Evolutionary conservation across 2,329 filamentous ascomycete genomes (phyloP), one percentile per base, ranked within the genome.

Genomic region (Leptographium procerum): DNA sequence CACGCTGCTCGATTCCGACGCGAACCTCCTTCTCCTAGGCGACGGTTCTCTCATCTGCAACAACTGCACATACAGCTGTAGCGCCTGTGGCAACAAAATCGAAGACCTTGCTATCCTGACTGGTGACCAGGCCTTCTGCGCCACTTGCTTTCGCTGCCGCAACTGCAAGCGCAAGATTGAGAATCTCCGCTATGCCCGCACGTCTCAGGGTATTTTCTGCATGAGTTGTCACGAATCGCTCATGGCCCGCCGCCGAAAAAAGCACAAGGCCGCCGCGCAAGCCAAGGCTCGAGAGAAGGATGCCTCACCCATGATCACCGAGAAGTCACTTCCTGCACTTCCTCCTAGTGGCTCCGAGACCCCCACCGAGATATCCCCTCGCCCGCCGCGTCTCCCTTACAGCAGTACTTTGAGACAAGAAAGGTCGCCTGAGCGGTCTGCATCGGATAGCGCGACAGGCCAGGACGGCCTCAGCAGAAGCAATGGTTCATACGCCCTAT

Each of bases 81-180:
- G 86, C 72, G 91, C 91, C 57, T 99, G 94, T 73, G 85, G 86
- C 60, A 92, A 95, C 77, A 99, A 99, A 78, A 99, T 99, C 65
- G 94, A 99, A 71, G 94, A 99, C 70, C 79, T 97, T 62, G 94
- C 94, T 63, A 99, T 99, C 71, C 79, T 99, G 65, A 99, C 94
- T 0, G 94, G 94, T 64, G 94, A 99, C 68, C 92, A 99, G 74
- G 94, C 94, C 51, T 99, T 96, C 71, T 99, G 94, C 73, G 91
- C 91, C 50, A 92, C 89, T 59, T 99, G 94, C 75, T 99, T 99
- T 76, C 84, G 91, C 67, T 99, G 94, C 75, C 83, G 94, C 66
- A 99, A 97, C 71, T 99, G 94, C 79, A 99, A 97, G 77, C 85
- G 89, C 70, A 96, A 96, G 77, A 99, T 99, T 61, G 94, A 99